These are phyloP conservation scores for Fusarium sp. DNA, from an alignment of 2,329 filamentous ascomycete species.

Conservation along the genomic window DNA sequence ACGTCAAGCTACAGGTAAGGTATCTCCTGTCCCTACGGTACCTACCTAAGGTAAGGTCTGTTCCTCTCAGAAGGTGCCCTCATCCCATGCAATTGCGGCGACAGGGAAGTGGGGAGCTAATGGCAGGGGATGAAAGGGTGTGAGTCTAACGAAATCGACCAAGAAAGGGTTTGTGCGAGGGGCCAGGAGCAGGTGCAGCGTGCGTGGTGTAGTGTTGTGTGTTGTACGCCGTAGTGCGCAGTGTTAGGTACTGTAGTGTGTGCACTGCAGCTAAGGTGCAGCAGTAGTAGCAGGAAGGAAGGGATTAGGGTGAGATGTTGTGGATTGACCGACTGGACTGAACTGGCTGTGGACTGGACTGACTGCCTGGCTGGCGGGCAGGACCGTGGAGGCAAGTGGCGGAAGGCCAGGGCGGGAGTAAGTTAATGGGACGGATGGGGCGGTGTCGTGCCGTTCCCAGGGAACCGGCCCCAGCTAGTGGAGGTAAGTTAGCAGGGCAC, in stretches of 20 bases:
- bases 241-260: not conserved
- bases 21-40: not conserved
- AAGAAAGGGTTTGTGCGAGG: constrained; percentile 21
- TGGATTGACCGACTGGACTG: not conserved
- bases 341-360: not conserved
- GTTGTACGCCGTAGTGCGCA: not conserved
- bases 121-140: constrained; percentile 13
- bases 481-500: not conserved
- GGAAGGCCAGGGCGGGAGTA: constrained; percentile 48
- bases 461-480: constrained; percentile 44
- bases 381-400: constrained; percentile 32
- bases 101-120: constrained; percentile 23
- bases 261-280: constrained; percentile 18
- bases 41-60: not conserved
- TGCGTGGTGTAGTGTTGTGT: not conserved
- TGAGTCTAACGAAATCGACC: not conserved
- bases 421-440: constrained; percentile 47
- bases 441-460: constrained; percentile 52
- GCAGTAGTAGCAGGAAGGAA: constrained; percentile 36
- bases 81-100: constrained; percentile 18
- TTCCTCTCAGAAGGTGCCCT: not conserved
- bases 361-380: not conserved
- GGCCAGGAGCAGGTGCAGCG: constrained; percentile 10
- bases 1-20: not conserved
- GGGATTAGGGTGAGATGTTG: constrained; percentile 18